Base-by-base conservation (phyloP, 2,329 filamentous ascomycete species). In the Parafenestella ontariensis region DNA sequence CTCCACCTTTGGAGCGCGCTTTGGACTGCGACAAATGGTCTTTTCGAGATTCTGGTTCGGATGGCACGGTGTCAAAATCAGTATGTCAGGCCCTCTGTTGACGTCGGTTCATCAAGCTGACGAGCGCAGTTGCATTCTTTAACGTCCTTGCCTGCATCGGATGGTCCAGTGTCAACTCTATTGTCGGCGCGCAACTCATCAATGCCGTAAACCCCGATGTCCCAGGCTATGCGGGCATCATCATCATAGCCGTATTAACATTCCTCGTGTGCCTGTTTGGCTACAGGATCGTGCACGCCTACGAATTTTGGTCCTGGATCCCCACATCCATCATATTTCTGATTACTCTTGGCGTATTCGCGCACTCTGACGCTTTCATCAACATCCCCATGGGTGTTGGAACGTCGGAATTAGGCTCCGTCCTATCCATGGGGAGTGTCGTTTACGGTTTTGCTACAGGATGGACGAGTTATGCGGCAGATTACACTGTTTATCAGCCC, bases 401-500 rank as follows among this genome's bases (percentile, higher is more conserved):
- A 6, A 81, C 69, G 1, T 76, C 80, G 1, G 88, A 91, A 68
- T 76, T 88, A 50, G 84, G 88, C 52, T 70, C 79, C 50, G 75
- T 88, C 36, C 79, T 95, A 41, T 87, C 85, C 52, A 89, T 89
- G 66, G 83, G 86, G 40, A 82, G 87, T 11, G 83, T 87, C 17
- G 79, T 92, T 29, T 88, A 86, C 72, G 85, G 88, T 34, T 88
- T 89, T 69, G 82, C 87, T 17, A 87, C 89, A 1, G 85, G 90
- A 51, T 95, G 91, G 90, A 86, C 88, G 1, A 84, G 84, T 6
- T 90, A 88, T 55, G 89, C 90, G 0, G 87, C 89, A 8, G 90
- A 94, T 69, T 94, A 92, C 73, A 91, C 89, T 20, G 89, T 91
- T 46, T 93, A 93, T 75, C 90, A 92, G 65, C 89, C 89, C 4